phyloP scores from a whole-genome alignment of 768 basidiomycete genomes.

The Grammothele lineata region DNA sequence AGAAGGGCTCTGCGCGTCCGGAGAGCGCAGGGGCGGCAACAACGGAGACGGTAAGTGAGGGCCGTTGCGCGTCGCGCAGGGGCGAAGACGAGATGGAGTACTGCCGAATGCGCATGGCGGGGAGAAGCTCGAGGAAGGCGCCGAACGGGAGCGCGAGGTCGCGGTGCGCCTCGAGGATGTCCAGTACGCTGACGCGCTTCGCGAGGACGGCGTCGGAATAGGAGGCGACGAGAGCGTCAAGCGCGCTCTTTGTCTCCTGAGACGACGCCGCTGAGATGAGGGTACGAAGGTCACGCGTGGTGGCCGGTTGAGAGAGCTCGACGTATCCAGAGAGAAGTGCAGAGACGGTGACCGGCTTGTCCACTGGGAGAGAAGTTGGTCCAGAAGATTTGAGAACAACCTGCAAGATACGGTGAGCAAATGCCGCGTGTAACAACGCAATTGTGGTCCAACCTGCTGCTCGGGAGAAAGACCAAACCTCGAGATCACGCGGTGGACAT shows the following conservation, averaged over 20 bases:
- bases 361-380: conserved; percentile 37
- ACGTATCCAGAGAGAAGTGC: conserved; percentile 41
- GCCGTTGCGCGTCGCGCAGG: conserved; percentile 37
- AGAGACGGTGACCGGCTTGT: conserved; percentile 32
- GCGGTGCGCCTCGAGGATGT: conserved; percentile 36
- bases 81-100: conserved; percentile 50
- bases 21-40: conserved; percentile 35
- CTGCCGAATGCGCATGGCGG: conserved; percentile 44
- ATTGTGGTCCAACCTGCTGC: conserved; percentile 29
- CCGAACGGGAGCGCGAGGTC: conserved; percentile 34
- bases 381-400: conserved; percentile 33
- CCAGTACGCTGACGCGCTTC: conserved; percentile 37
- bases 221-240: conserved; percentile 27
- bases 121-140: conserved; percentile 38
- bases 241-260: conserved; percentile 22
- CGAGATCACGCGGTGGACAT: conserved; percentile 35
- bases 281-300: conserved; percentile 35
- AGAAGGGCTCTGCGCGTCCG: conserved; percentile 30
- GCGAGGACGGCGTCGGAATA: conserved; percentile 33
- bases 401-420: conserved; percentile 18
- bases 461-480: conserved; percentile 35
- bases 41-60: conserved; percentile 43
- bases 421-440: not conserved
- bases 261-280: conserved; percentile 26
- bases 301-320: conserved; percentile 45